Evolutionary conservation across 441 rosid genomes (phyloP).

Genomic region (Omphalea diandra): DNA sequence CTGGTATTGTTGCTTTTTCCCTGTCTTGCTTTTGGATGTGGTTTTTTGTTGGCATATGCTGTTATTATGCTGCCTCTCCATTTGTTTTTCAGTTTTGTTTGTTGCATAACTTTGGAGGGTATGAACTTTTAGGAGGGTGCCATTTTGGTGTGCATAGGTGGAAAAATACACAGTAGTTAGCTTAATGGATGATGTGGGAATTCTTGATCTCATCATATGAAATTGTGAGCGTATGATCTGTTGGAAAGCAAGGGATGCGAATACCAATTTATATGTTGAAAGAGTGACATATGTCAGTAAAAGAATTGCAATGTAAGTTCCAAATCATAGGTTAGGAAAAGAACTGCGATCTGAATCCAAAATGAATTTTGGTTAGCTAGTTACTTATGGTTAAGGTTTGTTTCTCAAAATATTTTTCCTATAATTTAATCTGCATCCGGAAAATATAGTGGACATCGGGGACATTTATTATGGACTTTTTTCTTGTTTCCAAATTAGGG

Average conservation of each 20-base stretch:
- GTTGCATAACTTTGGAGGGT: not conserved
- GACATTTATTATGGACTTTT: not conserved
- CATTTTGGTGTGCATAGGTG: constrained; percentile 1
- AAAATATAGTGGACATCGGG: not conserved
- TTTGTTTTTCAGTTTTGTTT: not conserved
- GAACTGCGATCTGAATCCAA: not conserved
- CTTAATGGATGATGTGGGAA: not conserved
- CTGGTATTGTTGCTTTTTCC: not conserved
- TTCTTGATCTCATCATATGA: not conserved
- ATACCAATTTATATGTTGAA: not conserved
- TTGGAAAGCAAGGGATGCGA: not conserved
- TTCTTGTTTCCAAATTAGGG: not conserved
- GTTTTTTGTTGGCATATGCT: not conserved
- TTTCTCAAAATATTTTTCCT: not conserved
- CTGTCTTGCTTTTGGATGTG: not conserved
- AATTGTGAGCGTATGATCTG: not conserved
- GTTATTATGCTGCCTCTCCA: not conserved
- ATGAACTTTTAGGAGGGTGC: not conserved
- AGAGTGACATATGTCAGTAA: not conserved
- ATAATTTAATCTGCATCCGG: not conserved
- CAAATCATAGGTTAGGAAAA: not conserved
- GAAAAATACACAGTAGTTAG: not conserved
- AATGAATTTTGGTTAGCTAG: not conserved
- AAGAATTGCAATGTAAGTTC: not conserved
- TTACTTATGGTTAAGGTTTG: not conserved